Conservation (phyloP, 164 flowering plant genomes). For the Platanus orientalis region DNA sequence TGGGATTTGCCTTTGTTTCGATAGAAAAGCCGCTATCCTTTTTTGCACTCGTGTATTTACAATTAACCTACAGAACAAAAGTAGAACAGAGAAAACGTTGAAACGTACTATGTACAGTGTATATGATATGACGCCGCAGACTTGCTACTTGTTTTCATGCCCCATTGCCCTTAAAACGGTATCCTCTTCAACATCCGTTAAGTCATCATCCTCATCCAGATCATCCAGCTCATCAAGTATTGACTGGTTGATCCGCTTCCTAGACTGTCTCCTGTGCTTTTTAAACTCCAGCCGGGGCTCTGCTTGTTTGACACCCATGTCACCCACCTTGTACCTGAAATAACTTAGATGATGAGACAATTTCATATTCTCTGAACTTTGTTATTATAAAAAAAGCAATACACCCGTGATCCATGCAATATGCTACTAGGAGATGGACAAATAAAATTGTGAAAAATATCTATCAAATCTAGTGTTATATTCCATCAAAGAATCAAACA, state of each 20-base stretch:
- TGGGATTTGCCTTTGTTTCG: too few species aligned
- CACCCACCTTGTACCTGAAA: conserved; percentile 73
- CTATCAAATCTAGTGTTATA: too few species aligned
- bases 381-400: neutral
- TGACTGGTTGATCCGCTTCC: conserved; percentile 78
- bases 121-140: neutral
- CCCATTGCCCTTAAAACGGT: conserved; percentile 27
- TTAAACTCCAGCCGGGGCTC: conserved; percentile 75
- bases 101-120: conserved; percentile 12
- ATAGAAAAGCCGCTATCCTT: too few species aligned
- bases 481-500: too few species aligned
- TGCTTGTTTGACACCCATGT: conserved; percentile 68
- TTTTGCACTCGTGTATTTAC: too few species aligned
- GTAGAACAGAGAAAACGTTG: too few species aligned
- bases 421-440: too few species aligned
- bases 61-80: too few species aligned
- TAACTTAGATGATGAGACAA: neutral
- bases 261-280: conserved; percentile 83
- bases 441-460: too few species aligned
- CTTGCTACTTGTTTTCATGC: conserved; percentile 29
- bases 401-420: neutral
- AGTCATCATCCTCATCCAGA: conserved; percentile 50
- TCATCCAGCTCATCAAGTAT: conserved; percentile 58
- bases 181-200: conserved; percentile 28
- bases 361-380: neutral